Evolutionary conservation across 352 stramenopile genomes (phyloP).

Genomic region (Globisporangium acanthophoron): DNA sequence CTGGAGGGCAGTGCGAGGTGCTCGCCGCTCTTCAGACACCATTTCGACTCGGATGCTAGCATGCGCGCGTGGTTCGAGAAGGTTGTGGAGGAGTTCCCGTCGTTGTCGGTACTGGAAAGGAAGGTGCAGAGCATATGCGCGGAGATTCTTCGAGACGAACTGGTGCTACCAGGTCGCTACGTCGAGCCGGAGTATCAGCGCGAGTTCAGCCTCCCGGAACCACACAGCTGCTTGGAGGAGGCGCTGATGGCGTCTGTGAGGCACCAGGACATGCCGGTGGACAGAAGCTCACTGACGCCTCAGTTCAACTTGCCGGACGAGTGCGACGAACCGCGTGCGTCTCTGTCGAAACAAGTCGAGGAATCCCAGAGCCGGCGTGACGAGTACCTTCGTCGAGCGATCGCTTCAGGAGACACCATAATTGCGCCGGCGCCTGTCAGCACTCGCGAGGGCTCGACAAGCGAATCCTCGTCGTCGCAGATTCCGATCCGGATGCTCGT

Average conservation of each 20-base stretch:
- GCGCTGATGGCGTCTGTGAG: slow-evolving; percentile 32
- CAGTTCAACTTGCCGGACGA: neutral
- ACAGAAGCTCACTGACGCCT: slow-evolving; percentile 15
- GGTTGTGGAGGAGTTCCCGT: slow-evolving; percentile 72
- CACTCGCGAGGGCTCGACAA: neutral
- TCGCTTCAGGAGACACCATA: slow-evolving; percentile 9
- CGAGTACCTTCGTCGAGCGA: slow-evolving; percentile 34
- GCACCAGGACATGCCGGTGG: slow-evolving; percentile 27
- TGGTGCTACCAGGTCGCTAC: slow-evolving; percentile 20
- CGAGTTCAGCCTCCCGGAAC: slow-evolving; percentile 57
- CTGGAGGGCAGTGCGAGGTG: slow-evolving; percentile 54
- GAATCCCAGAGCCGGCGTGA: slow-evolving; percentile 36
- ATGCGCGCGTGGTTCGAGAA: slow-evolving; percentile 57
- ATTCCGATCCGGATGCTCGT: slow-evolving; percentile 67
- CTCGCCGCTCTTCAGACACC: slow-evolving; percentile 52
- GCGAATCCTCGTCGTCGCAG: slow-evolving; percentile 14
- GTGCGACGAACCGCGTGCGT: slow-evolving; percentile 6
- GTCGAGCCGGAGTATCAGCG: slow-evolving; percentile 45
- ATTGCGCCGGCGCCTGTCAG: neutral
- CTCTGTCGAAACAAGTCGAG: slow-evolving; percentile 20
- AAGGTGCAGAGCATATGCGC: slow-evolving; percentile 67
- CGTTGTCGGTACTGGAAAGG: slow-evolving; percentile 59
- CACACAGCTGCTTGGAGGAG: slow-evolving; percentile 55
- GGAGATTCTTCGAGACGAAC: slow-evolving; percentile 17
- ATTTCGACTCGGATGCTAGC: slow-evolving; percentile 39